These are phyloP conservation scores for Artemisia argyi DNA, from an alignment of 129 eudicot genomes.

Conservation along the genomic window DNA sequence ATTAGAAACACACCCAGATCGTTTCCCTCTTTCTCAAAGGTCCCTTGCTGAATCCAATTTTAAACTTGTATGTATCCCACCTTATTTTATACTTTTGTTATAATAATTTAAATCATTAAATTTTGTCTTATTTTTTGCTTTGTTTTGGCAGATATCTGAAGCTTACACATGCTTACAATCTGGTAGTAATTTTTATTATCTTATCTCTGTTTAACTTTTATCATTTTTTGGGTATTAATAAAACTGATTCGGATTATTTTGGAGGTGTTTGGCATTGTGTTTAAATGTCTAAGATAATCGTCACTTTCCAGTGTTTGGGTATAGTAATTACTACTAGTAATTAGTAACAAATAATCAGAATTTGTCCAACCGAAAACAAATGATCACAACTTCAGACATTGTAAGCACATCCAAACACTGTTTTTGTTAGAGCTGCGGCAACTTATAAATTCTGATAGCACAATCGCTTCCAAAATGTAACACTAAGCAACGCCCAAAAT, in stretches of 20 bases:
- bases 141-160: slow-evolving; percentile 68
- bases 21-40: slow-evolving; percentile 56
- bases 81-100: background rate
- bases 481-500: no score
- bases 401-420: no score
- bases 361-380: no score
- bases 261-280: background rate
- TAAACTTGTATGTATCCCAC: slow-evolving; percentile 46
- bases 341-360: no score
- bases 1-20: slow-evolving; percentile 91
- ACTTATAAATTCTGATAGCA: no score
- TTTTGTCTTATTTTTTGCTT: background rate
- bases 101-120: no score
- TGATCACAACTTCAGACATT: no score
- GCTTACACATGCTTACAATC: slow-evolving; percentile 70
- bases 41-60: slow-evolving; percentile 63
- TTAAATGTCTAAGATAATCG: background rate
- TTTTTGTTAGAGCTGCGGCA: no score
- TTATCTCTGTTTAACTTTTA: slow-evolving; percentile 9
- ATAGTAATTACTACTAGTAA: no score
- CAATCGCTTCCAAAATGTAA: no score
- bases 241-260: no score
- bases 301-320: background rate
- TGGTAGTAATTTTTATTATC: slow-evolving; percentile 21
- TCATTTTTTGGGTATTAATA: no score